Base-by-base conservation (phyloP, 352 stramenopile species). In the Phytophthora chlamydospora region DNA sequence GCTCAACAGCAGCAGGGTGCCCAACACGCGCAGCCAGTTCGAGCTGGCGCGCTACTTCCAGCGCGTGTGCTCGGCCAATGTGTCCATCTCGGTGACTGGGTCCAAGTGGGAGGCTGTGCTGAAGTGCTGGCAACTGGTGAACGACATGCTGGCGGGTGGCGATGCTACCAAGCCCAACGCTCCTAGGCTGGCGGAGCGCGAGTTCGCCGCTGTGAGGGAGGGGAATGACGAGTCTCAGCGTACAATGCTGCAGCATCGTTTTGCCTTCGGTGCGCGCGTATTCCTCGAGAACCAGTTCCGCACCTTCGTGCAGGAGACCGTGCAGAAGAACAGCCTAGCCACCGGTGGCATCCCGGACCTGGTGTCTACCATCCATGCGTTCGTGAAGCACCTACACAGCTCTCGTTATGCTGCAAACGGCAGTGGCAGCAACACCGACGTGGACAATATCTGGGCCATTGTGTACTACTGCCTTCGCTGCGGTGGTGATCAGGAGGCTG, bases 61-160 rank as follows among this genome's bases (percentile, higher is more conserved):
- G 50, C 70, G 70, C 19, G 55, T 81, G 24, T 88, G 80, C 40
- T 58, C 62, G 1, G 63, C 71, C 13, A 87, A 89, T 48, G 81
- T 88, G 52, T 88, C 76, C 29, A 44, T 74, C n/a, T 76, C 77
- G 4, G 75, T 75, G 21, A 75, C 74, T 14, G 83, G 80, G 19
- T 85, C 84, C 35, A 93, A 90, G 59, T 87, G 79, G 77, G 83
- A 93, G 51, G 73, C 78, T 1, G 78, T 85, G 38, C 71, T 90
- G 43, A 93, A 92, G 71, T 91, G 83, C 74, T 95, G 86, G 86
- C 79, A 93, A 57, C 65, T 95, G 12, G 66, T 95, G 17, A 76
- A 76, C 33, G 68, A 83, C 38, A 87, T 93, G 61, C 48, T 93
- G 42, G 71, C 55, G 2, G 78, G 80, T 43, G 83, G 84, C 21